Conservation (phyloP, 345 rosid genomes). For the Nephelium lappaceum region DNA sequence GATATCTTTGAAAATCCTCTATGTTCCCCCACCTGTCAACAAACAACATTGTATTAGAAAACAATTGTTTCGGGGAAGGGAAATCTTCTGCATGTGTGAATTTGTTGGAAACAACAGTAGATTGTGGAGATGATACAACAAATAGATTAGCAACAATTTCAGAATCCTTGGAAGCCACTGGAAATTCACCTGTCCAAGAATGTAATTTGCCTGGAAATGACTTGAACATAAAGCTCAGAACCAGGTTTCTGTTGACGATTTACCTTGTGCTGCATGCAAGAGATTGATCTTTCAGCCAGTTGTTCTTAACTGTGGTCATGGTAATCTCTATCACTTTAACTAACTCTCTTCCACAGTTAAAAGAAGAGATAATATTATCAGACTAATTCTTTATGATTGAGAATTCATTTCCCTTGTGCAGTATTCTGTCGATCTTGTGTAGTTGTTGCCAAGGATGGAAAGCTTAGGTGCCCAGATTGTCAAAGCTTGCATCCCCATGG, state of each 20-base stretch:
- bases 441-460: constrained; percentile 20
- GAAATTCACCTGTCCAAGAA: constrained; percentile 13
- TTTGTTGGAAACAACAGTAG: constrained; percentile 5
- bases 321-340: constrained; percentile 17
- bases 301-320: constrained; percentile 55
- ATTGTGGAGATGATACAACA: constrained; percentile 13
- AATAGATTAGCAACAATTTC: constrained; percentile 6
- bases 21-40: neutral
- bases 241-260: constrained; percentile 31
- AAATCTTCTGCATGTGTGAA: constrained; percentile 20
- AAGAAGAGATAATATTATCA: neutral
- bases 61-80: constrained; percentile 14
- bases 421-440: constrained; percentile 46
- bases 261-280: constrained; percentile 46
- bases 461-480: constrained; percentile 37
- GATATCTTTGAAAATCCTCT: constrained; percentile 16
- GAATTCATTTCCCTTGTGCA: constrained; percentile 26
- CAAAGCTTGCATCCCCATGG: constrained; percentile 43
- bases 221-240: constrained; percentile 19
- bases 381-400: neutral
- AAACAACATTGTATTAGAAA: constrained; percentile 18
- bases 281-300: constrained; percentile 40
- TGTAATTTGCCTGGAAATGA: constrained; percentile 20
- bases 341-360: neutral
- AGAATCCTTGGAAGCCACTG: constrained; percentile 17